Evolutionary conservation across 2,329 filamentous ascomycete genomes (phyloP).

Genomic region (Sarocladium kiliense): DNA sequence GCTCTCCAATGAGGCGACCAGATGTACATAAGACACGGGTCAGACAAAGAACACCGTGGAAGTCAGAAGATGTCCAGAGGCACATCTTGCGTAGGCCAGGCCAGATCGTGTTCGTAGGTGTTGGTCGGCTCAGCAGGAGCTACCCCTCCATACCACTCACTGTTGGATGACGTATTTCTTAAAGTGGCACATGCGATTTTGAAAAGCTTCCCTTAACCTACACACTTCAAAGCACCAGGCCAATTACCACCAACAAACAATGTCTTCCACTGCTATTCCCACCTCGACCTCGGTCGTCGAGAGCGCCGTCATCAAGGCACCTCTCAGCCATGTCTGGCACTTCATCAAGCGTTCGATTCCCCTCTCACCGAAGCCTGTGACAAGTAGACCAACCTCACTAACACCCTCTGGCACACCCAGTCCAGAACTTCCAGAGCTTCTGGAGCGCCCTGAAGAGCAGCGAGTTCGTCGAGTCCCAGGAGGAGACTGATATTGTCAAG

Average conservation of each 20-base stretch:
- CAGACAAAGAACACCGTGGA: no score
- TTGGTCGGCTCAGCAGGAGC: no score
- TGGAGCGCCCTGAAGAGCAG: conserved; percentile 58
- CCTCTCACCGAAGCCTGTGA: background rate
- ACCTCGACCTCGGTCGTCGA: conserved; percentile 63
- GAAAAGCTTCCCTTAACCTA: background rate
- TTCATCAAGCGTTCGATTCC: conserved; percentile 52
- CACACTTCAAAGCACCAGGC: background rate
- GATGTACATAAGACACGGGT: no score
- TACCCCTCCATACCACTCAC: background rate
- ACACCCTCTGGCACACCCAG: background rate
- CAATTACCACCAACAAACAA: background rate
- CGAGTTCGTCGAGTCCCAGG: conserved; percentile 54
- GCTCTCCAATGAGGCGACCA: no score
- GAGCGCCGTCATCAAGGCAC: conserved; percentile 63
- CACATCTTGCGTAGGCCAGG: no score
- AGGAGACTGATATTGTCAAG: conserved; percentile 63
- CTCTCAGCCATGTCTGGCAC: conserved; percentile 65
- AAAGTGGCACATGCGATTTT: background rate
- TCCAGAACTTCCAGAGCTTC: conserved; percentile 63
- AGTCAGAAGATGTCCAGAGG: no score
- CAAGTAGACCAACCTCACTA: no score
- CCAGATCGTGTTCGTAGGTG: no score
- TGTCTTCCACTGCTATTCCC: conserved; percentile 42
- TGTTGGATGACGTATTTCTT: background rate